Evolutionary conservation across 1,284 basidiomycete genomes (phyloP).

Genomic region (Phellinidium pouzarii): DNA sequence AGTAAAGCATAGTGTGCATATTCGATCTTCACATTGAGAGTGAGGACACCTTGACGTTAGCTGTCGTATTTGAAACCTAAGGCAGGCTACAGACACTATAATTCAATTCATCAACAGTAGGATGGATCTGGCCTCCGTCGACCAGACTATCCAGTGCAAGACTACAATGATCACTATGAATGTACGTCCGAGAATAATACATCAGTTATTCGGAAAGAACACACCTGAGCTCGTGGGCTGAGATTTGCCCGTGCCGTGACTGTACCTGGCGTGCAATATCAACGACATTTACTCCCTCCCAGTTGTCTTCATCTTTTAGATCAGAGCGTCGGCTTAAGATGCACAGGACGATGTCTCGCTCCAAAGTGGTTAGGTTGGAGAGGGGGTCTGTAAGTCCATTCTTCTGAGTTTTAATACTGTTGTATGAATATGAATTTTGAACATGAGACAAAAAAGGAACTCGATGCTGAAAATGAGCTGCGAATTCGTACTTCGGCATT

Average conservation of each 20-base stretch:
- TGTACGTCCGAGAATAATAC: background rate
- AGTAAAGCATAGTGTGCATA: background rate
- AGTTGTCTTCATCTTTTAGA: background rate
- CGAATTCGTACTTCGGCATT: background rate
- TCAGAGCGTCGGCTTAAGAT: background rate
- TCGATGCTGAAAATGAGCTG: no score
- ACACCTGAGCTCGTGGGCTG: conserved; percentile 17
- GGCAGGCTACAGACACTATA: conserved; percentile 2
- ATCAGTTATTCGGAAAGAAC: conserved; percentile 22
- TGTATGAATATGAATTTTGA: no score
- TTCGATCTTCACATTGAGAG: background rate
- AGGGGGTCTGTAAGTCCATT: no score
- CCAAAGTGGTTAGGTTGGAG: background rate
- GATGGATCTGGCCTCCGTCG: conserved; percentile 37
- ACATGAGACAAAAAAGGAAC: no score
- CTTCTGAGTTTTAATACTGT: no score
- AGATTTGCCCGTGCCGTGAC: background rate
- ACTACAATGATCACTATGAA: no score
- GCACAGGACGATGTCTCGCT: conserved; percentile 7
- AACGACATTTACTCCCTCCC: background rate
- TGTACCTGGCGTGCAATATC: background rate
- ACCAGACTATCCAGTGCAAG: conserved; percentile 33
- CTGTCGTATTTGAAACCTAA: background rate
- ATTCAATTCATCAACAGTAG: conserved; percentile 32
- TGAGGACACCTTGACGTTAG: background rate